These are phyloP conservation scores for Plasmopara muralis DNA, from an alignment of 352 stramenopile species.

Conservation along the genomic window DNA sequence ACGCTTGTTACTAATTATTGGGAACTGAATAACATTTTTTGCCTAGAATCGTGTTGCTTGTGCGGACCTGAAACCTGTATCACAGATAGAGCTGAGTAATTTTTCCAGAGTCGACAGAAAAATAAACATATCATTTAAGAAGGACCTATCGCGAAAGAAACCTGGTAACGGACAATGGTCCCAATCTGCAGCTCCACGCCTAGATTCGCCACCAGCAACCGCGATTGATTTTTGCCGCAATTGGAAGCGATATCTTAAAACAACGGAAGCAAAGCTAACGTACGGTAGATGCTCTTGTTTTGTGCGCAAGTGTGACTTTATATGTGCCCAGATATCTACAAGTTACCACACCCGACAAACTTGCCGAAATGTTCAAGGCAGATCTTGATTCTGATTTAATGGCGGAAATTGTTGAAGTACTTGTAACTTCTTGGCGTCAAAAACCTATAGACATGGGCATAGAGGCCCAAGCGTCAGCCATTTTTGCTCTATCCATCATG, in stretches of 20 bases:
- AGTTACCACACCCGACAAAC: constrained; percentile 36
- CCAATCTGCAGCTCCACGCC: constrained; percentile 12
- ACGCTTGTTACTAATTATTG: not conserved
- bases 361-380: constrained; percentile 49
- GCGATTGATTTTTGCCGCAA: constrained; percentile 61
- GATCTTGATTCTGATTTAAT: constrained; percentile 75
- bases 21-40: not conserved
- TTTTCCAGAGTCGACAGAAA: constrained; percentile 41
- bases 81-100: constrained; percentile 56
- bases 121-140: constrained; percentile 62
- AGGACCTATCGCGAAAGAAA: constrained; percentile 25
- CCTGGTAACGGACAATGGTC: constrained; percentile 21
- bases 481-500: constrained; percentile 38
- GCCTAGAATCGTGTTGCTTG: constrained; percentile 76
- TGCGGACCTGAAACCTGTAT: constrained; percentile 77
- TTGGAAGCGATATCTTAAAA: constrained; percentile 62
- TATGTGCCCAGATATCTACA: constrained; percentile 44
- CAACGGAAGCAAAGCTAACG: constrained; percentile 45
- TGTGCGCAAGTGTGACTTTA: not conserved
- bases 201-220: constrained; percentile 30
- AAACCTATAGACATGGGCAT: constrained; percentile 3
- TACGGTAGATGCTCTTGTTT: constrained; percentile 5
- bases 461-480: constrained; percentile 8
- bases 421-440: constrained; percentile 27
- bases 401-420: constrained; percentile 50